phyloP scores from a whole-genome alignment of 2,329 filamentous ascomycete species.

The Herpotrichia juniperi region DNA sequence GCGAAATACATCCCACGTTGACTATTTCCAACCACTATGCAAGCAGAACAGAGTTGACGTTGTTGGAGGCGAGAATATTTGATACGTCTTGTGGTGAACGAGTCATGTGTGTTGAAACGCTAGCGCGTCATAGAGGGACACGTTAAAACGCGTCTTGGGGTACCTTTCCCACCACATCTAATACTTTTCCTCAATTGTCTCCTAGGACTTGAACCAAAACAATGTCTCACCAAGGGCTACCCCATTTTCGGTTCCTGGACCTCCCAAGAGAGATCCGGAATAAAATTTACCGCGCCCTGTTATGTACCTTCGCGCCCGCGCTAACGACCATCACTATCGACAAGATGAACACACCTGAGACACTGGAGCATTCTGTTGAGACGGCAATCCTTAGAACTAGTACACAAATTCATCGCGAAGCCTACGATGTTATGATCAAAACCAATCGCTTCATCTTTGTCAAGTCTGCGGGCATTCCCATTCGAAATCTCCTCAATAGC shows the following conservation, averaged over 20 bases:
- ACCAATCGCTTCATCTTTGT: conserved; percentile 16
- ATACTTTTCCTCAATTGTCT: too few species aligned
- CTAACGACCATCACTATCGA: background rate
- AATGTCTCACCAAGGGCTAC: background rate
- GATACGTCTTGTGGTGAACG: too few species aligned
- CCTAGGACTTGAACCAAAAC: background rate
- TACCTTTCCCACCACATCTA: too few species aligned
- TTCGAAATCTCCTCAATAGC: background rate
- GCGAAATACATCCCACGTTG: too few species aligned
- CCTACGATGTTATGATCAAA: conserved; percentile 24
- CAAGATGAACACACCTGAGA: background rate
- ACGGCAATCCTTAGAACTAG: conserved; percentile 15
- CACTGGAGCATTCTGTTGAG: background rate
- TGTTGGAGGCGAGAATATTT: too few species aligned
- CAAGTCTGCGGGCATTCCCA: background rate
- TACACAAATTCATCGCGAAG: conserved; percentile 18
- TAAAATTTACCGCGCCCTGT: conserved; percentile 6
- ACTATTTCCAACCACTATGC: too few species aligned
- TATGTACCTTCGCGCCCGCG: conserved; percentile 9
- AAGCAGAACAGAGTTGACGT: too few species aligned
- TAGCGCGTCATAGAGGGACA: too few species aligned
- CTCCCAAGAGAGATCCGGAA: conserved; percentile 18
- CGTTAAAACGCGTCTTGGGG: too few species aligned
- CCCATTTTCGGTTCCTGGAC: conserved; percentile 10
- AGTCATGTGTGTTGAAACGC: too few species aligned